Evolutionary conservation across 225 moss, liverwort and hornwort species (phyloP), one percentile per base, ranked within the genome.

Genomic region (Straminergon stramineum): DNA sequence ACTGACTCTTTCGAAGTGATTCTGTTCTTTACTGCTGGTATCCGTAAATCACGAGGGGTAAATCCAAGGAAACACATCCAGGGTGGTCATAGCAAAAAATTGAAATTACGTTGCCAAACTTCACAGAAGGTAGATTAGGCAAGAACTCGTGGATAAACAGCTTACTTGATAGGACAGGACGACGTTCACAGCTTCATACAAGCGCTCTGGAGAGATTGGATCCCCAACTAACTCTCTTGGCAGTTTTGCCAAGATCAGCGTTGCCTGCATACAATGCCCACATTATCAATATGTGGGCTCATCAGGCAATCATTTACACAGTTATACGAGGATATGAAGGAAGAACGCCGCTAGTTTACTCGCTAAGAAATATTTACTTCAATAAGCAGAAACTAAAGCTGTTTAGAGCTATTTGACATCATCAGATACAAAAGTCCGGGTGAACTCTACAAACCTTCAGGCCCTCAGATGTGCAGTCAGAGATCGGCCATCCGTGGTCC

Each of bases 401-500:
- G 43, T 34, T 84, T 35, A 28, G 32, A 58, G 79, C 66, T 63
- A 79, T 43, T 78, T 71, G 67, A 78, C 64, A 85, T 45, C 63
- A 87, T 80, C 84, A 68, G 35, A 87, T 78, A 79, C 76, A 74
- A 75, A 62, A 88, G 61, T 89, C 37, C 45, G 34, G 27, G 68
- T 63, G 37, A 60, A 78, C 53, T 81, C 53, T 81, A 85, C 88
- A 75, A 86, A 99, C 98, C 97, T 96, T 95, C 75, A 99, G 68
- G 52, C 95, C 97, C 93, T 99, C 99, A 57, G 97, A 86, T 28
- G 96, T 83, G 91, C 97, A 97, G 91, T 99, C 99, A 84, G 99
- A 99, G 89, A 99, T 96, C 39, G 99, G 99, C 99, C 99, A 99
- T 43, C 97, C 99, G 84, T 99, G 97, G 91, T 99, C 99, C 79